Conservation (phyloP, 2,329 filamentous ascomycete genomes). For the Hymenoscyphus fraxineus region DNA sequence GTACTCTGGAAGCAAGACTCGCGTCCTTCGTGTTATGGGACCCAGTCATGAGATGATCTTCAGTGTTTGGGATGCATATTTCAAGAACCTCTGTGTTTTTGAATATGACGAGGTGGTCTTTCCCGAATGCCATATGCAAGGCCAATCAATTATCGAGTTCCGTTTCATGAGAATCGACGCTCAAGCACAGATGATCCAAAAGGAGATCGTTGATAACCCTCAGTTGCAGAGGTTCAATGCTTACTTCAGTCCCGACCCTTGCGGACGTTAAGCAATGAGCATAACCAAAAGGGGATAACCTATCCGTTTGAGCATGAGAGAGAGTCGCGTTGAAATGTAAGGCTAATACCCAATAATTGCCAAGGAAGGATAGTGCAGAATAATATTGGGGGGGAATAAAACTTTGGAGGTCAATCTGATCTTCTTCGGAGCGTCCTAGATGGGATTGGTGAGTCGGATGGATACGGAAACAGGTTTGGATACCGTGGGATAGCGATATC, state of each 20-base stretch:
- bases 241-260: constrained; percentile 7
- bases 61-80: constrained; percentile 3
- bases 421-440: no score
- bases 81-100: constrained; percentile 4
- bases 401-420: no score
- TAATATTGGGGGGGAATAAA: no score
- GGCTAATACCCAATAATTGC: no score
- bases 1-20: background rate
- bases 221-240: background rate
- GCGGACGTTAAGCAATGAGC: background rate
- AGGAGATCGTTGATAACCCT: background rate
- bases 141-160: constrained; percentile 9
- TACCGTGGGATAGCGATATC: no score
- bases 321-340: no score
- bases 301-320: no score
- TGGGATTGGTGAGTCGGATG: no score
- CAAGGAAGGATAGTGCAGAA: no score
- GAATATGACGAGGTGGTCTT: constrained; percentile 2
- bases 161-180: constrained; percentile 11
- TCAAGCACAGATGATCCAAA: constrained; percentile 10
- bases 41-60: constrained; percentile 7
- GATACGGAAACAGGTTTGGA: no score
- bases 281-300: no score
- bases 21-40: constrained; percentile 4
- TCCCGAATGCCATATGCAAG: background rate